Percentiles rank a stretch among this genome's conserved stretches.
These are phyloP conservation scores for Dictyostelium citrinum DNA, from an alignment of 78 protist genomes.

Conservation along the genomic window DNA sequence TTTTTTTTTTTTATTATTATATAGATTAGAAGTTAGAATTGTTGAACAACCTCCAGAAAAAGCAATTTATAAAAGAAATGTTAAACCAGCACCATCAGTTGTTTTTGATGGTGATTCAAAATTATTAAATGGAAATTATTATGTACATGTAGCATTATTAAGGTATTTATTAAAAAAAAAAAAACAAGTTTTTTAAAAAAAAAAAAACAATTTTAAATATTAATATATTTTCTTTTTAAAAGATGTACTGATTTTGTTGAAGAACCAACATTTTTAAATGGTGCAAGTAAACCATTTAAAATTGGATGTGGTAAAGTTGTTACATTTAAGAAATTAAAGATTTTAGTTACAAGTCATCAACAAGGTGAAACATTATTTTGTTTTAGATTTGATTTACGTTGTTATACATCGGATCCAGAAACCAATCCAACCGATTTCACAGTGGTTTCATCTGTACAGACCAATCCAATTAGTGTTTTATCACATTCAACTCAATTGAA, in stretches of 20 bases:
- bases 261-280: conserved; percentile 77
- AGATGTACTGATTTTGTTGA: conserved; percentile 79
- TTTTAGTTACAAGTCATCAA: conserved; percentile 82
- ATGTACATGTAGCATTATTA: conserved; percentile 30
- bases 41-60: conserved; percentile 87
- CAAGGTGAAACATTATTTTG: conserved; percentile 82
- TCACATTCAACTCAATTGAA: conserved; percentile 85
- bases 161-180: not conserved
- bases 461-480: conserved; percentile 76
- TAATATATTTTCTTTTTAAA: not conserved
- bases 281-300: conserved; percentile 34
- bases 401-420: conserved; percentile 41
- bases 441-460: conserved; percentile 9
- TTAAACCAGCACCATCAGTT: conserved; percentile 84
- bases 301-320: conserved; percentile 53
- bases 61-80: conserved; percentile 81
- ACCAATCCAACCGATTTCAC: conserved; percentile 58
- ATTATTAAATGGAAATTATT: conserved; percentile 70
- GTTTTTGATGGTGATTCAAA: conserved; percentile 77
- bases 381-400: conserved; percentile 80
- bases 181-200: too few relatives aligned
- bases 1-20: not conserved
- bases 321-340: conserved; percentile 66
- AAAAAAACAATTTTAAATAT: not conserved
- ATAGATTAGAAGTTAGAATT: conserved; percentile 47